phyloP scores from a whole-genome alignment of 1,284 basidiomycete genomes.

The Paramarasmius palmivorus region DNA sequence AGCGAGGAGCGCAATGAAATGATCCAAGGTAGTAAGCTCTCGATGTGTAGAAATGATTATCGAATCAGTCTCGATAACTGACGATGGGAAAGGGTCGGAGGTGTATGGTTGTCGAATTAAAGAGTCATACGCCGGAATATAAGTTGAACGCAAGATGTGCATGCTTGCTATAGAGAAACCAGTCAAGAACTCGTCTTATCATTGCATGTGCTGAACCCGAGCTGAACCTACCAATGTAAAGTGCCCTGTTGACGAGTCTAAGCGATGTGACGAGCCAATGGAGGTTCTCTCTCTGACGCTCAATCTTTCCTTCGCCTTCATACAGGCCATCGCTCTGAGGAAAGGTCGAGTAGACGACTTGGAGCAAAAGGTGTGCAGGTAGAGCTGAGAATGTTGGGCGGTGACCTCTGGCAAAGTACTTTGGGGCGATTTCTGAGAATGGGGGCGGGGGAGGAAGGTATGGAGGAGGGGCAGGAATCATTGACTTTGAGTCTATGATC shows the following conservation, averaged over 20 bases:
- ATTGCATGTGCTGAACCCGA: neutral
- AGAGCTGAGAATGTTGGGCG: slow-evolving; percentile 34
- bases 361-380: slow-evolving; percentile 50
- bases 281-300: slow-evolving; percentile 44
- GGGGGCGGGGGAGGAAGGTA: slow-evolving; percentile 18
- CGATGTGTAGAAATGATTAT: slow-evolving; percentile 32
- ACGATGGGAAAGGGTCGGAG: slow-evolving; percentile 56
- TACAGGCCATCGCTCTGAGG: slow-evolving; percentile 31
- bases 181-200: neutral
- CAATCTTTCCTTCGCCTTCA: slow-evolving; percentile 31
- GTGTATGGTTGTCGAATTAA: slow-evolving; percentile 53
- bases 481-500: slow-evolving; percentile 16
- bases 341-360: slow-evolving; percentile 53
- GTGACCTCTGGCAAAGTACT: neutral
- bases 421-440: slow-evolving; percentile 9
- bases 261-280: slow-evolving; percentile 52
- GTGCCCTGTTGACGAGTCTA: slow-evolving; percentile 46
- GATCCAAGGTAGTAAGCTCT: slow-evolving; percentile 54
- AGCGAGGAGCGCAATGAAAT: slow-evolving; percentile 57
- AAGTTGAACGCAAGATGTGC: slow-evolving; percentile 61
- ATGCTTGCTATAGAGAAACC: slow-evolving; percentile 46
- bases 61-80: slow-evolving; percentile 19
- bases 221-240: slow-evolving; percentile 47
- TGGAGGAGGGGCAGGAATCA: slow-evolving; percentile 18
- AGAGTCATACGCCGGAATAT: slow-evolving; percentile 47